Base-by-base conservation (phyloP, 129 eudicot species). In the Oenanthe sinensis region DNA sequence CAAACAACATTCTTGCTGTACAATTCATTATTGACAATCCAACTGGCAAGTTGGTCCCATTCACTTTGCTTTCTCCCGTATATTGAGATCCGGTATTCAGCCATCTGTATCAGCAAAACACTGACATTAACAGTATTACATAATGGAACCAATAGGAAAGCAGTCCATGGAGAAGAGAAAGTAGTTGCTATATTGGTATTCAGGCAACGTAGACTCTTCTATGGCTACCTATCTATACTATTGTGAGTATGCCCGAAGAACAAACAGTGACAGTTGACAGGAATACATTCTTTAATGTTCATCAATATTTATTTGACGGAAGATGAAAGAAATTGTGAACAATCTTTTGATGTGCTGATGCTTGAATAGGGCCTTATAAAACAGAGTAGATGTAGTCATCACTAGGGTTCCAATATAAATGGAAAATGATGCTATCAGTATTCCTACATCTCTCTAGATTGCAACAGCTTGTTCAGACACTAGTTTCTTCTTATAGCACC, bases 11-110 rank as follows among this genome's bases (percentile, higher is more conserved):
- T 96, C 77, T 92, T 94, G 85, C 99, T 96, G 84, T 90, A 92
- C 74, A 96, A 84, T 50, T 88, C 94, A 60, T 96, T 96, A 80
- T 96, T 96, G 73, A 96, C 95, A 44, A 96, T 87, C 99, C 99
- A 96, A 81, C 99, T 96, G 36, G 97, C 99, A 83, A 96, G 84
- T 87, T 92, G 94, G 83, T 96, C 99, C 99, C 99, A 96, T 84
- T 96, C 99, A 63, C 99, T 96, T 81, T 87, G 92, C 87, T 96
- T 96, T 86, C 99, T 87, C 40, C 99, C 99, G 77, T 96, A 96
- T 65, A 96, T 87, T 20, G 99, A 96, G 77, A 96, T 82, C 82
- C 99, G 85, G 87, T 96, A 96, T 80, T 96, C 99, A 76, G 99
- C 99, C 99, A 96, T 90, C 99, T 96, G 89, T 75, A 73, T 50